Conservation (phyloP, 106 monocot species). For the Dendrobium catenatum region DNA sequence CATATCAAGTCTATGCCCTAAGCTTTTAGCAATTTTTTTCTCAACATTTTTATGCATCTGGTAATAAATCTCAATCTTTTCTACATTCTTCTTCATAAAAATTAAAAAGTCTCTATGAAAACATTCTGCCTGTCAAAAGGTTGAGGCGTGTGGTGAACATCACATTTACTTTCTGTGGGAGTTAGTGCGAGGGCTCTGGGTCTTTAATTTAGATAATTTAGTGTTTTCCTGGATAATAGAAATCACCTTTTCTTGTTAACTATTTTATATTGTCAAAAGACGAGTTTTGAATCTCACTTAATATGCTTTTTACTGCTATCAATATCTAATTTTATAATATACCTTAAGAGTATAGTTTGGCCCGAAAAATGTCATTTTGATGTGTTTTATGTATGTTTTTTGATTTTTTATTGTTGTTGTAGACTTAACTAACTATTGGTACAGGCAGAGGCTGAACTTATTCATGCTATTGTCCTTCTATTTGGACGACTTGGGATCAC, state of each 20-base stretch:
- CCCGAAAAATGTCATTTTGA: not conserved
- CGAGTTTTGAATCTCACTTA: not conserved
- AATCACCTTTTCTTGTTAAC: not conserved
- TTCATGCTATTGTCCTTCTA: constrained; percentile 87
- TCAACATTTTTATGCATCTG: not conserved
- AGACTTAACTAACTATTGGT: not conserved
- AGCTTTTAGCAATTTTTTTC: not conserved
- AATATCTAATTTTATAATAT: not conserved
- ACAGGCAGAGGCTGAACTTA: constrained; percentile 96
- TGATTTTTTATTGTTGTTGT: not conserved
- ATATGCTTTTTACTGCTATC: not conserved
- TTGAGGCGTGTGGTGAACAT: not conserved
- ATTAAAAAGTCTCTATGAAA: not conserved
- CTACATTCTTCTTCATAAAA: not conserved
- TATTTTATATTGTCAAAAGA: not conserved
- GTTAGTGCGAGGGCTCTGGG: not conserved
- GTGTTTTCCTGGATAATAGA: not conserved
- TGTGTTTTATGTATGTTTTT: not conserved
- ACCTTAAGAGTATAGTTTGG: not conserved
- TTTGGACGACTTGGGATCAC: constrained; percentile 87
- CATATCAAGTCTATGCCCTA: not conserved
- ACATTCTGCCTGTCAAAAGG: not conserved
- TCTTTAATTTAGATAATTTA: not conserved
- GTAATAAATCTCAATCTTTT: not conserved
- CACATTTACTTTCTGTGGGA: not conserved